Evolutionary conservation across 306 rosid genomes (phyloP), one percentile per base, ranked within the genome.

Genomic region (Dryas alaskensis): DNA sequence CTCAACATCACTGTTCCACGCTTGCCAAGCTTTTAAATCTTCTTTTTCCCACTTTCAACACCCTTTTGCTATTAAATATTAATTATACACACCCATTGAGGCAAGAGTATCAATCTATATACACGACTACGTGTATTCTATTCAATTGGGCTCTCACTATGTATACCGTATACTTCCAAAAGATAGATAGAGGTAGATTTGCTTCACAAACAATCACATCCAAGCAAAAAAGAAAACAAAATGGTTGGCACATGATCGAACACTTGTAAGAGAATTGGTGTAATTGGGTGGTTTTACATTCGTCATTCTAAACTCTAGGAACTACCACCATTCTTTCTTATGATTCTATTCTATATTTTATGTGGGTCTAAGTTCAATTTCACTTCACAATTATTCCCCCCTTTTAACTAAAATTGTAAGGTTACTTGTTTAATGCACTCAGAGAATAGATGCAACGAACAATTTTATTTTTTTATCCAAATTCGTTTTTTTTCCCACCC

Each of bases 1-100:
- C 84, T 48, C 10, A 70, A 65, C 84, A 76, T 31, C 64, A 81
- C 76, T 70, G 76, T 82, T 79, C 72, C 86, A 68, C 75, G 80
- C 84, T 73, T 76, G 69, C 71, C 61, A 66, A 57, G 60, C 64
- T 75, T 79, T 75, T 14, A 40, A 50, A 58, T 72, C 59, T 67
- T 69, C 51, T 68, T 53, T 14, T 14, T 13, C 51, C 78, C 61
- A 44, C 77, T 78, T 76, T 78, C 72, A 67, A 71, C 25, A 47
- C 11, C 79, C 66, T 57, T 81, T 67, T 68, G 37, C 37, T 31
- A 8, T 67, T 80, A 61, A 63, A 68, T 68, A 44, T 43, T 6
- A 68, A 25, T 49, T 17, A 78, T 55, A 4, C 72, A 70, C 4
- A 16, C 17, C 49, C 40, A 72, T 60, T 48, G 54, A 17, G 66